phyloP scores from a whole-genome alignment of 2,329 filamentous ascomycete genomes.

The Neonectria hederae region DNA sequence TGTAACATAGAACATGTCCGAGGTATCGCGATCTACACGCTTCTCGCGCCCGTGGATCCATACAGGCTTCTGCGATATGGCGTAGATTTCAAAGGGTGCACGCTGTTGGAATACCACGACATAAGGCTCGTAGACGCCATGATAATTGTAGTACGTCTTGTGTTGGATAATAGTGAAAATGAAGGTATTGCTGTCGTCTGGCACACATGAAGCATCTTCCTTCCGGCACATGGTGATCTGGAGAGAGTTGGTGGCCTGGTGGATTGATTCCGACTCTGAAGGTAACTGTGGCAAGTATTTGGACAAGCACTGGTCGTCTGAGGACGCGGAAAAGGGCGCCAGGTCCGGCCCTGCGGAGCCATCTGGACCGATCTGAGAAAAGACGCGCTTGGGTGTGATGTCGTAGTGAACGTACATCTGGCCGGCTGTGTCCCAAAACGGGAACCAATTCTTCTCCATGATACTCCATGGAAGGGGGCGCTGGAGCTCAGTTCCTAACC shows the following conservation, averaged over 20 bases:
- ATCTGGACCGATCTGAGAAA: slow-evolving; percentile 55
- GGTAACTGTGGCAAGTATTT: slow-evolving; percentile 55
- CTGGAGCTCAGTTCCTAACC: slow-evolving; percentile 59
- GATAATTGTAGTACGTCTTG: slow-evolving; percentile 59
- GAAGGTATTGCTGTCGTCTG: slow-evolving; percentile 60
- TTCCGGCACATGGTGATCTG: slow-evolving; percentile 63
- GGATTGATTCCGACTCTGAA: slow-evolving; percentile 56
- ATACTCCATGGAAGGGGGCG: slow-evolving; percentile 55
- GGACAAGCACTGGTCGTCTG: slow-evolving; percentile 57
- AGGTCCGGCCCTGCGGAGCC: slow-evolving; percentile 60
- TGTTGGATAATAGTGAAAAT: slow-evolving; percentile 64
- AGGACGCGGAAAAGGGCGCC: slow-evolving; percentile 45
- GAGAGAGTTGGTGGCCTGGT: slow-evolving; percentile 69
- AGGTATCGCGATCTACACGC: slow-evolving; percentile 45
- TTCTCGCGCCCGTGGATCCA: slow-evolving; percentile 63
- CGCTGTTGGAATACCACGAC: slow-evolving; percentile 59
- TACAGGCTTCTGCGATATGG: slow-evolving; percentile 59
- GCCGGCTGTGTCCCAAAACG: slow-evolving; percentile 64
- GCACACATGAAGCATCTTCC: slow-evolving; percentile 54
- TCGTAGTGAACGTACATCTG: slow-evolving; percentile 64
- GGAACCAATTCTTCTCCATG: slow-evolving; percentile 71
- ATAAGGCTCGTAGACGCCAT: slow-evolving; percentile 65
- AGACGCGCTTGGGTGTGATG: slow-evolving; percentile 58
- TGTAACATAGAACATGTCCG: slow-evolving; percentile 68
- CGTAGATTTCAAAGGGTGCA: slow-evolving; percentile 61